Base-by-base conservation (phyloP, 1,139 yeast species). In the Yamadazyma sp. region DNA sequence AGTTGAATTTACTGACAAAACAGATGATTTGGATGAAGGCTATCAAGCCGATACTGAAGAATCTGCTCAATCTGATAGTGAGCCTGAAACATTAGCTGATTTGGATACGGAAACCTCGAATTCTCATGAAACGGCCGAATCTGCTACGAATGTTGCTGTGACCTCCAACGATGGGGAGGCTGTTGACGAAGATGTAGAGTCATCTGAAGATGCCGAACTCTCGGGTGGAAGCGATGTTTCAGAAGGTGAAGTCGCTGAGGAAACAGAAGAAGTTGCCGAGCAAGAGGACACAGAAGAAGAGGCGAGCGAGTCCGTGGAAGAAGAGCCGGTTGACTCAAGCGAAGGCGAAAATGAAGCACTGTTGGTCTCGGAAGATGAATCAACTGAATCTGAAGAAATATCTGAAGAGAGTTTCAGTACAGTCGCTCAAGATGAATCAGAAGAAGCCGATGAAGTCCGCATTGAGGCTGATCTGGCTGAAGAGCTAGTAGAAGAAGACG, bases 11-110 rank as follows among this genome's bases (percentile, higher is more conserved):
- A 12, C 36, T 33, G 36, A 33, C 36, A 15, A 25, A 24, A 10
- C 28, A 25, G 41, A 39, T n/a, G 33, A 40, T 18, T 3, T 31
- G 17, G 45, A 39, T 12, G 39, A 38, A 18, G 45, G 42, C 1
- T 38, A 42, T 23, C 25, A 20, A 24, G 45, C 38, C 5, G 44
- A 41, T 16, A 26, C 12, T 6, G 29, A 26, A 5, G 29, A 26
- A 16, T 4, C 29, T 17, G 27, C 26, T 6, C 37, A 31, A 16
- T 12, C 26, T 4, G 29, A 33, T 10, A 17, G 25, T 27, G 36
- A 33, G 9, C 22, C 20, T 6, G 31, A 39, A 23, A 9, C 34
- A 10, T 8, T 10, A 5, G 27, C 27, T 24, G 27, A 24, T 6
- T 5, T 24, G 6, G 27, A 10, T 6, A 24, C 27, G n/a, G 27